A percentile compares a stretch with the other conserved stretches of the same genome.
These are phyloP conservation scores for Chenopodium album DNA, from an alignment of 148 eudicot species.

Conservation along the genomic window DNA sequence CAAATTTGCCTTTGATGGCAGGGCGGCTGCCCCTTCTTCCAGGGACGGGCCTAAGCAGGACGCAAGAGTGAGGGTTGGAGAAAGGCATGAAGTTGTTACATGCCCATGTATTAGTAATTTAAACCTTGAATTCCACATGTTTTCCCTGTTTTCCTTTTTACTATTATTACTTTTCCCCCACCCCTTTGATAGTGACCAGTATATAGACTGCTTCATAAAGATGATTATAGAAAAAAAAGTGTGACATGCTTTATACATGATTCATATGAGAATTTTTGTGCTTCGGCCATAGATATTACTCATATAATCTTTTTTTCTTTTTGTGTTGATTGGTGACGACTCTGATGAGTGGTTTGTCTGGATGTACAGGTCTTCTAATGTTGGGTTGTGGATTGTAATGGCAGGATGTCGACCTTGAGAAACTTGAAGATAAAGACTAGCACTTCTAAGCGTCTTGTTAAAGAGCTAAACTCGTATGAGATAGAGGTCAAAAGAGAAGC, in stretches of 20 bases:
- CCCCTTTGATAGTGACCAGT: too few relatives aligned
- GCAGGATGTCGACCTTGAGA: constrained; percentile 68
- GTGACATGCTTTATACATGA: neutral
- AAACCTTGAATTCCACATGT: neutral
- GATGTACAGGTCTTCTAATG: neutral
- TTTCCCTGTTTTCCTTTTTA: neutral
- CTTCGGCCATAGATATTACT: neutral
- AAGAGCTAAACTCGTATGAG: constrained; percentile 87
- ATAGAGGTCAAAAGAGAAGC: constrained; percentile 93
- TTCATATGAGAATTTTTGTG: neutral
- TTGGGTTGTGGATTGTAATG: constrained; percentile 6
- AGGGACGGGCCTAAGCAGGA: too few relatives aligned
- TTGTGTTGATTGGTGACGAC: neutral
- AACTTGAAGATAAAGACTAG: constrained; percentile 94
- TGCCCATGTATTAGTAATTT: too few relatives aligned
- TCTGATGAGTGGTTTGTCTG: neutral
- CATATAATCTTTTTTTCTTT: neutral
- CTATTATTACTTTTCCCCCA: neutral
- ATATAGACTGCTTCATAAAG: neutral
- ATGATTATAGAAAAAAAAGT: too few relatives aligned
- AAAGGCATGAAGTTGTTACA: too few relatives aligned
- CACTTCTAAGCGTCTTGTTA: constrained; percentile 80
- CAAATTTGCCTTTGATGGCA: too few relatives aligned
- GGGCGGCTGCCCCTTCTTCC: too few relatives aligned
- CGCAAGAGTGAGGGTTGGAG: too few relatives aligned